Evolutionary conservation across 2,329 filamentous ascomycete species (phyloP), one percentile per base, ranked within the genome.

Genomic region (Mariannaea elegans): DNA sequence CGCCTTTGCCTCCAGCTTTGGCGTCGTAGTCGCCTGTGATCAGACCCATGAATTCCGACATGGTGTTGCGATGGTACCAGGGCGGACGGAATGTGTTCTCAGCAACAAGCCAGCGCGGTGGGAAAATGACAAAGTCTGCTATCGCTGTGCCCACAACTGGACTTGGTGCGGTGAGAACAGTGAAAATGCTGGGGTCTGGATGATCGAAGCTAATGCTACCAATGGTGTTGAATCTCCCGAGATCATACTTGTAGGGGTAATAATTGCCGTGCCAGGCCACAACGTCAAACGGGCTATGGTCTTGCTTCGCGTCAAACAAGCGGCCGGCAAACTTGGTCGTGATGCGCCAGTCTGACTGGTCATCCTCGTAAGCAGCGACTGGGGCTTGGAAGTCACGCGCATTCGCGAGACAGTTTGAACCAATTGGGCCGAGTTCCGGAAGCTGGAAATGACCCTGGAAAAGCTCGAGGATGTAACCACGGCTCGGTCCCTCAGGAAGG

Each of bases 231-330:
- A 93, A 94, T 29, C 89, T 86, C 19, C 88, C 89, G 0, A 94
- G 82, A 68, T 93, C 91, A 77, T 94, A 94, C 77, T 94, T 94
- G 83, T 87, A 92, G 0, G 91, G 91, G 62, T 90, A 90, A 76
- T 93, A 93, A 62, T 87, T 90, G 39, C 91, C 91, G 71, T 94
- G 90, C 90, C 90, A 94, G 3, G 88, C 90, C 2, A 93, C 90
- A 0, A 94, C 86, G 68, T 94, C 90, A 68, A 93, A 94, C 0
- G 91, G 90, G 0, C 87, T 89, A 73, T 93, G 91, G 10, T 81
- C 74, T 75, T 93, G 90, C 42, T 72, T 80, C 4, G 88, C 87
- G 29, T 79, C 77, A 76, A 91, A 93, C 47, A 92, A 83, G 36
- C 81, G 79, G 65, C 89, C 87, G 71, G 86, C 86, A 70, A 91